Base-by-base conservation (phyloP, 73 alveolate genomes). In the Symbiodinium pilosum region DNA sequence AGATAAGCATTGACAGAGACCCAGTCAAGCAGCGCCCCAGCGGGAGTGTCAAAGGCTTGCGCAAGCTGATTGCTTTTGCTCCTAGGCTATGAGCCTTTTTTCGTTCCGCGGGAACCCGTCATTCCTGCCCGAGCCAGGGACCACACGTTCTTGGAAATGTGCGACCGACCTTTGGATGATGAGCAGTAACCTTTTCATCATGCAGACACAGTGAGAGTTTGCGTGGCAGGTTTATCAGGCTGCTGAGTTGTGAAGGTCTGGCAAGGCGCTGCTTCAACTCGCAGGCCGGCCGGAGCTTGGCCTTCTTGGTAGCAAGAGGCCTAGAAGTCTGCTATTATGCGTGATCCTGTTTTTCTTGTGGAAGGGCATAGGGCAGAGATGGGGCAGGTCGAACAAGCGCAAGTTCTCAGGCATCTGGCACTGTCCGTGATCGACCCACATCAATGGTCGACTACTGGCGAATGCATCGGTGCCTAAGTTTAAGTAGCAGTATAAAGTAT, bases 21-120 rank as follows among this genome's bases (percentile, higher is more conserved):
- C n/a, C n/a, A n/a, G n/a, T n/a, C n/a, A n/a, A n/a, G n/a, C n/a
- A n/a, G n/a, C n/a, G n/a, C n/a, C n/a, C n/a, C n/a, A n/a, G n/a
- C n/a, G n/a, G n/a, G n/a, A n/a, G n/a, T n/a, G n/a, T n/a, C n/a
- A n/a, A n/a, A n/a, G n/a, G n/a, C 0, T 9, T 54, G 32, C 34
- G 73, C 20, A 12, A 54, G 28, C 73, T 24, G 73, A 26, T 54
- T 54, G 73, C n/a, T n/a, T n/a, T n/a, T n/a, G 26, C 20, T 26
- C 94, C 32, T 12, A 91, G 97, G 97, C 97, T 91, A 91, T 56
- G 97, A 91, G 52, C 97, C 97, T 2, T 91, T 91, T 30, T 91
- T 91, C 88, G 81, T 91, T 36, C 97, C 97, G 30, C 52, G 97
- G 26, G 84, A 30, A 1, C 38, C 97, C 43, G 56, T 91, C 41